Base-by-base conservation (phyloP, 805 yeast species). In the Spencermartinsiella europaea region DNA sequence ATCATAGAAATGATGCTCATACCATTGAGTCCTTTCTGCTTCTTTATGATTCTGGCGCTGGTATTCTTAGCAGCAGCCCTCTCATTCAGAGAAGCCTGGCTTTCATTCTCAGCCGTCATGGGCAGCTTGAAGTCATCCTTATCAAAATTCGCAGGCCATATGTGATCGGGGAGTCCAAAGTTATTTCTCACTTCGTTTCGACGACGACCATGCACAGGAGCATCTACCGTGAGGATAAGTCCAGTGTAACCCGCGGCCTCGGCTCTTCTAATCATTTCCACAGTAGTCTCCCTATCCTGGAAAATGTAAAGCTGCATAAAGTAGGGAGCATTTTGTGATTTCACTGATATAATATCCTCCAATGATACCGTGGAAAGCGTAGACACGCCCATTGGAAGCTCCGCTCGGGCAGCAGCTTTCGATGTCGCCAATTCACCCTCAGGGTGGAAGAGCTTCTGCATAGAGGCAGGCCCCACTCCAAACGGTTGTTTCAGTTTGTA, bases 221-320 rank as follows among this genome's bases (percentile, higher is more conserved):
- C 70, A 55, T 79, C 83, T n/a, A 77, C 81, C 3, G 82, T 79
- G 47, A 79, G 69, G 50, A 76, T 70, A 2, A 79, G 49, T 0
- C 74, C 81, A 55, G 73, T 62, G 55, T 53, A 63, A 8, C 66
- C 67, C 12, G 61, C 60, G 43, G 54, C 47, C 37, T 62, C 66
- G 17, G 57, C 65, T n/a, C 57, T 49, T 8, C 50, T 48, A 10
- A 57, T 58, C 8, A 57, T 45, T 8, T 47, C 50, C 16, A 41
- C 47, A 22, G 54, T 40, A 14, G 58, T 51, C 16, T 50, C 54
- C 21, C 59, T 31, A 43, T 58, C 55, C 40, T 57, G 38, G 44
- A 56, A 56, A 21, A 57, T 54, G 45, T 56, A 56, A 4, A 57
- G 44, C 46, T 57, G 61, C 19, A 57, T 44, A 34, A 52, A 54